Evolutionary conservation across 208 protist species (phyloP), one percentile per base, ranked within the genome.

Genomic region (Leptomonas seymouri): DNA sequence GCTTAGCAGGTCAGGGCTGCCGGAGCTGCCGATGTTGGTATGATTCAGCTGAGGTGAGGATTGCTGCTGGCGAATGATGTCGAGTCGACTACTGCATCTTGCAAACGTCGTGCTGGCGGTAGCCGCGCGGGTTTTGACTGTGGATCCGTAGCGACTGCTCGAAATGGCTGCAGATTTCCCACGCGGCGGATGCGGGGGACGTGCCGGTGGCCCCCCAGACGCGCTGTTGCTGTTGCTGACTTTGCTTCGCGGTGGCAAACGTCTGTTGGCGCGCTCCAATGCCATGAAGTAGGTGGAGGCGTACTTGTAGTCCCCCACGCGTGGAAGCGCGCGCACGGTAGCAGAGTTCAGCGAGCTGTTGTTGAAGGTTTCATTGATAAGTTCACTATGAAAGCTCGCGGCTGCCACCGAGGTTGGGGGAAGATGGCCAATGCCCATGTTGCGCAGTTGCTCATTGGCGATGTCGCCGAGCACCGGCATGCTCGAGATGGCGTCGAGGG

Each of bases 241-340:
- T 3, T 8, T 57, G 11, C 12, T 42, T 34, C 27, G 31, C 30
- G 30, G 46, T 14, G 48, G 46, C 18, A 39, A 27, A 31, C 51
- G 57, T 3, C 50, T 21, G 18, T 48, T 60, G 23, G 42, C 60
- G 36, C 46, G 28, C 45, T 74, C 69, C 36, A 74, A 25, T 25
- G 69, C 69, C 30, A 74, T 41, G 21, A 74, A 74, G 69, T 74
- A 74, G 8, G 69, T 65, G 0, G 74, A 71, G 31, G 53, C 57
- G 60, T 65, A 64, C 48, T 64, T 72, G 55, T 53, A 65, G 46
- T 65, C 65, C 36, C 55, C 45, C 14, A 27, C 62, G 9, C 62
- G 31, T 39, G 54, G 61, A 23, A 57, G 11, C 30, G 21, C 36
- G 12, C 18, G 51, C 54, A 15, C 45, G 36, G 45, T 36, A 36